These are phyloP conservation scores for Hibiscus trionum DNA, from an alignment of 345 rosid species.

Conservation along the genomic window DNA sequence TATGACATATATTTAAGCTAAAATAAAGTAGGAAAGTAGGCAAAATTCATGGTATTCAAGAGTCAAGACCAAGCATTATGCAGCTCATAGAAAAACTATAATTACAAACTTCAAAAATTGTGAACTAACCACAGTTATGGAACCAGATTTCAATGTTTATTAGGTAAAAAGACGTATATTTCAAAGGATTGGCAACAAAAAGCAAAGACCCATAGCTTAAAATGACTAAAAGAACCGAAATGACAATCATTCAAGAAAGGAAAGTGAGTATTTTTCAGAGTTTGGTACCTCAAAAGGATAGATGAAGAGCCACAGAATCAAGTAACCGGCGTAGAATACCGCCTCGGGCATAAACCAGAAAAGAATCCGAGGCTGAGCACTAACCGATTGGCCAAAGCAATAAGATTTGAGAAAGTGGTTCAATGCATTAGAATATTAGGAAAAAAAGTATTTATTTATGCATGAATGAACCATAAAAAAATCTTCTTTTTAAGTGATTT, in stretches of 20 bases:
- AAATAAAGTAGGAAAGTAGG: neutral
- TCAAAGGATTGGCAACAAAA: neutral
- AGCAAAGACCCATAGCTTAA: neutral
- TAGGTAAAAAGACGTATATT: neutral
- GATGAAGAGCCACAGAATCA: conserved; percentile 15
- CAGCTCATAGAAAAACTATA: neutral
- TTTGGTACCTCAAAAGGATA: conserved; percentile 37
- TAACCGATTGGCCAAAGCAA: conserved; percentile 32
- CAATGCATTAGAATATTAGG: too few relatives aligned
- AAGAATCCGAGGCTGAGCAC: conserved; percentile 12
- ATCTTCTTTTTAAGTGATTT: neutral
- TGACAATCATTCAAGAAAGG: conserved; percentile 5
- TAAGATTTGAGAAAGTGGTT: conserved; percentile 16
- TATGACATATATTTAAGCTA: conserved; percentile 2
- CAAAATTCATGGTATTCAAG: conserved; percentile 11
- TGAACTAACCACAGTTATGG: conserved; percentile 9
- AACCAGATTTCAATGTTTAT: conserved; percentile 25
- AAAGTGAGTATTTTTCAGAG: conserved; percentile 8
- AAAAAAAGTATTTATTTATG: neutral
- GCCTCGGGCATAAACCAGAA: conserved; percentile 8
- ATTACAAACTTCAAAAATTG: neutral
- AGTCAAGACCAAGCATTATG: conserved; percentile 20
- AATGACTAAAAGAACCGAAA: neutral
- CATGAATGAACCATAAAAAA: conserved; percentile 8
- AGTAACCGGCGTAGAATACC: conserved; percentile 13